Evolutionary conservation across 305 asterid genomes (phyloP).

Genomic region (Fraxinus velutina): DNA sequence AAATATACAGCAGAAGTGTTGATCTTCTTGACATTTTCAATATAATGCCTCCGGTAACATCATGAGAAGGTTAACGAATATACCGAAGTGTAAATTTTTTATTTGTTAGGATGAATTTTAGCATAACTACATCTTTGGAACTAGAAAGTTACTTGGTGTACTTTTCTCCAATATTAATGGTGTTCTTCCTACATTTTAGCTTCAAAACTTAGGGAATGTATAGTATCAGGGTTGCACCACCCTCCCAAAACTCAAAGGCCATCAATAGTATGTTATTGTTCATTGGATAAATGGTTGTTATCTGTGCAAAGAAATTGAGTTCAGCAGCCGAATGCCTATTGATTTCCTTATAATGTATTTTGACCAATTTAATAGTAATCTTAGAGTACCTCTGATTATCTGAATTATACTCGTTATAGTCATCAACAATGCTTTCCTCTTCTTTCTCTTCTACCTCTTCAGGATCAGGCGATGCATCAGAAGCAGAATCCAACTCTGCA

Average conservation of each 20-base stretch:
- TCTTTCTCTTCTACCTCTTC: slow-evolving; percentile 32
- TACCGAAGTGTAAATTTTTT: background rate
- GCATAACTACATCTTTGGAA: background rate
- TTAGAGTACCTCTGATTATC: slow-evolving; percentile 32
- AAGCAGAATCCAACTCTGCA: slow-evolving; percentile 53
- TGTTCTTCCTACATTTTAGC: background rate
- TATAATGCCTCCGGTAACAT: background rate
- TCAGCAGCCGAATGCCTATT: slow-evolving; percentile 3
- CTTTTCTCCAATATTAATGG: background rate
- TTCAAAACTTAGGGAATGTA: background rate
- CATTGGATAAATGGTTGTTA: background rate
- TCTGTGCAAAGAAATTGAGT: background rate
- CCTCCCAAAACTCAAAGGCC: background rate
- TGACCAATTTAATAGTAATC: slow-evolving; percentile 8
- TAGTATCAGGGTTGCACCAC: background rate
- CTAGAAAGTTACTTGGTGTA: background rate
- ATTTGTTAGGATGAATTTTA: background rate
- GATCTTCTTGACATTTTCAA: background rate
- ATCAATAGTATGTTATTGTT: background rate
- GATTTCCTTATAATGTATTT: background rate
- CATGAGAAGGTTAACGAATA: background rate
- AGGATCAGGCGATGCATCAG: slow-evolving; percentile 46
- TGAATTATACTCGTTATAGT: slow-evolving; percentile 17
- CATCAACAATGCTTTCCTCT: slow-evolving; percentile 27
- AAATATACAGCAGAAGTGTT: background rate